Evolutionary conservation across 2,329 filamentous ascomycete genomes (phyloP).

Genomic region (Ilyonectria destructans): DNA sequence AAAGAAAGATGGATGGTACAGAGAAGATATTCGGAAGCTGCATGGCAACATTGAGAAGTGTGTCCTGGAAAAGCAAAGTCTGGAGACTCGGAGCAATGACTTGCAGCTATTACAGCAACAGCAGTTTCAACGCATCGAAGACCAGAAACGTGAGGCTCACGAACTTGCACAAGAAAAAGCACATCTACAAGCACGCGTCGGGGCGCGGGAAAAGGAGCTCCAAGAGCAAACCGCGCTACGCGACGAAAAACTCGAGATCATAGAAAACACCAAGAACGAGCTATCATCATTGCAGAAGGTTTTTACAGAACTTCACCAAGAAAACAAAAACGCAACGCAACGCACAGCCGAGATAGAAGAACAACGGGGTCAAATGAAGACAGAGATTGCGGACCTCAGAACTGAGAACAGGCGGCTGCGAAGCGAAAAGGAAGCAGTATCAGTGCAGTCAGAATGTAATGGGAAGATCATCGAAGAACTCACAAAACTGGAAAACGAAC

Average conservation of each 20-base stretch:
- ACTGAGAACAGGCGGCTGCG: neutral
- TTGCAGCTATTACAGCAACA: neutral
- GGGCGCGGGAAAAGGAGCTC: neutral
- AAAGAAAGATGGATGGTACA: neutral
- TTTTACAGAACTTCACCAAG: neutral
- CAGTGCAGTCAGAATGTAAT: neutral
- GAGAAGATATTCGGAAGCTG: neutral
- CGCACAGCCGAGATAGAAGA: constrained; percentile 1
- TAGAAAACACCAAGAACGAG: constrained; percentile 1
- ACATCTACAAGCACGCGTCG: neutral
- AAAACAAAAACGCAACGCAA: neutral
- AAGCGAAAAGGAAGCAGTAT: constrained; percentile 1
- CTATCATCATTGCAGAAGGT: neutral
- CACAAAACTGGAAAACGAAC: neutral
- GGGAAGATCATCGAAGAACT: neutral
- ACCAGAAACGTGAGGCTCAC: neutral
- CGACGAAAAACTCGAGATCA: neutral
- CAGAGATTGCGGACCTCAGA: neutral
- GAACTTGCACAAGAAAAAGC: constrained; percentile 1
- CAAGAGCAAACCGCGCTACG: constrained; percentile 1
- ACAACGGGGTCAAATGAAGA: neutral
- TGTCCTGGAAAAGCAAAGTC: neutral
- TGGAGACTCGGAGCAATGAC: neutral
- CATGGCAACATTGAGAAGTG: neutral
- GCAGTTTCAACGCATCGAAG: constrained; percentile 1